Evolutionary conservation across 768 basidiomycete genomes (phyloP).

Genomic region (Steccherinum ochraceum): DNA sequence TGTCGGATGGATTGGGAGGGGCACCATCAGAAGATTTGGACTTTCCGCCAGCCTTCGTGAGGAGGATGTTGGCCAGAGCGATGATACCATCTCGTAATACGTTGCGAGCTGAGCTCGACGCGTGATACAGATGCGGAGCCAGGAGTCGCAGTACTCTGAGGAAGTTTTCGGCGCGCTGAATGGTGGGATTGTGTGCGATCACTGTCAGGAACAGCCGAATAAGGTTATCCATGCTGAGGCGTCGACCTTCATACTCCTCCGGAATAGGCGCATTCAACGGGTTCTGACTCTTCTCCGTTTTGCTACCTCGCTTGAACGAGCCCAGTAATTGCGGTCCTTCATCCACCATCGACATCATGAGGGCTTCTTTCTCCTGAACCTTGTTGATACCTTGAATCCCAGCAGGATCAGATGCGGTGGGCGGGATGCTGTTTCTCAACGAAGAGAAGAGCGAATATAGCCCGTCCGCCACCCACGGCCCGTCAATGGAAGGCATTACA

Average conservation of each 20-base stretch:
- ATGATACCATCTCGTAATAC: slow-evolving; percentile 62
- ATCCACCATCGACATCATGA: slow-evolving; percentile 63
- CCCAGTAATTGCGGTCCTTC: slow-evolving; percentile 68
- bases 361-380: slow-evolving; percentile 61
- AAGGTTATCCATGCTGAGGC: slow-evolving; percentile 56
- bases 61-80: slow-evolving; percentile 52
- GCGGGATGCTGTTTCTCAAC: slow-evolving; percentile 36
- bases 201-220: slow-evolving; percentile 72
- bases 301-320: slow-evolving; percentile 37
- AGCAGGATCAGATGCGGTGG: slow-evolving; percentile 46
- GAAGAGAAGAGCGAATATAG: slow-evolving; percentile 56
- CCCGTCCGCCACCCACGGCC: slow-evolving; percentile 45
- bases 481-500: slow-evolving; percentile 41
- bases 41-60: slow-evolving; percentile 40
- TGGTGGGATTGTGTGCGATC: slow-evolving; percentile 67
- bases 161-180: slow-evolving; percentile 64
- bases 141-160: slow-evolving; percentile 54
- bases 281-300: slow-evolving; percentile 28
- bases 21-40: slow-evolving; percentile 32
- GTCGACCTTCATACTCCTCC: slow-evolving; percentile 52
- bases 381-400: slow-evolving; percentile 63
- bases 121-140: slow-evolving; percentile 50
- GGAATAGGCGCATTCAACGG: slow-evolving; percentile 34
- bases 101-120: slow-evolving; percentile 43
- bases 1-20: slow-evolving; percentile 23